These are phyloP conservation scores for Croton setiger DNA, from an alignment of 441 rosid species.

Conservation along the genomic window DNA sequence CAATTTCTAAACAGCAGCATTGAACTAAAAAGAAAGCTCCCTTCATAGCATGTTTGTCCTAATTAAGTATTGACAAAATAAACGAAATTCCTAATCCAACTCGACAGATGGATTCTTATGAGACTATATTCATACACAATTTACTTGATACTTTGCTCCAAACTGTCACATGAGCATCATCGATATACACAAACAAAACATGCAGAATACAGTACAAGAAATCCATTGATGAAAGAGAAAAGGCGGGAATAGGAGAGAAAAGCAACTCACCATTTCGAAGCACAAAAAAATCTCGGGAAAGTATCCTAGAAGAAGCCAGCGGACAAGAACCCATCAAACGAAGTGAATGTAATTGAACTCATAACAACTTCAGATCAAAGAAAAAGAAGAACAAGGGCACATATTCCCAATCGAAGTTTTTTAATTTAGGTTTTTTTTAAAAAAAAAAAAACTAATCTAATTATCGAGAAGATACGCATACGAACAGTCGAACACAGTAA, in stretches of 20 bases:
- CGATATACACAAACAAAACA: neutral
- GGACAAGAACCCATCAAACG: neutral
- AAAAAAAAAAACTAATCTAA: too few relatives aligned
- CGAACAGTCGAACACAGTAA: too few relatives aligned
- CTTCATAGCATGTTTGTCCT: neutral
- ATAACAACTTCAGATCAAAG: neutral
- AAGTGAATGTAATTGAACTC: neutral
- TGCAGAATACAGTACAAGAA: neutral
- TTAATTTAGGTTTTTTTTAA: too few relatives aligned
- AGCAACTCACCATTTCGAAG: constrained; percentile 10
- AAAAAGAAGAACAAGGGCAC: neutral
- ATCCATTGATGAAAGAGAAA: neutral
- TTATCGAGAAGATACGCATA: too few relatives aligned
- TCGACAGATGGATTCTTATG: neutral
- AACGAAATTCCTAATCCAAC: neutral
- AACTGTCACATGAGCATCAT: neutral
- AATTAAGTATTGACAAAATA: neutral
- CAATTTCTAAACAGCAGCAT: neutral
- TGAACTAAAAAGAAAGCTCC: neutral
- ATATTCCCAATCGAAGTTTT: too few relatives aligned
- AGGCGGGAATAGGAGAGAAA: neutral
- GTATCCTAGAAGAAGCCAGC: neutral
- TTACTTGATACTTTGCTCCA: neutral
- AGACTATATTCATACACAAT: neutral
- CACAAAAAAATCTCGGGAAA: neutral